These are phyloP conservation scores for Cystobasidium sp. DNA, from an alignment of 1,284 basidiomycete genomes.

Conservation along the genomic window DNA sequence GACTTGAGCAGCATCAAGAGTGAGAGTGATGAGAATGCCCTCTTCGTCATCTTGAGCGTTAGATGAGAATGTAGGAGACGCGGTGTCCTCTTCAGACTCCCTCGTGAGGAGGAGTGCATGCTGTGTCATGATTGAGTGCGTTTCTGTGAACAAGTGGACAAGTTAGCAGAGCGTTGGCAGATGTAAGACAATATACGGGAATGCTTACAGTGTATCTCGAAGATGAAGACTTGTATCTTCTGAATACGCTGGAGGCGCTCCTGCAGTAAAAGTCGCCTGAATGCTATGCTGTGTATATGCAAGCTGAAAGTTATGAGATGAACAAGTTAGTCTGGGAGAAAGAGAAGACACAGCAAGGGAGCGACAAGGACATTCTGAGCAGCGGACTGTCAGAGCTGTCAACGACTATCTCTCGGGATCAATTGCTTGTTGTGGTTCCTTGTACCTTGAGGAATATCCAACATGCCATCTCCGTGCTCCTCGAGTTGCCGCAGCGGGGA, in stretches of 20 bases:
- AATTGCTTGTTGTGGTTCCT: neutral
- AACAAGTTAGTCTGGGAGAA: neutral
- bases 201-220: neutral
- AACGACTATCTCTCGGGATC: neutral
- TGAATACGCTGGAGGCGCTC: too few species aligned
- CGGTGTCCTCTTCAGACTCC: neutral
- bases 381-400: too few species aligned
- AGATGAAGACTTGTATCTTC: too few species aligned
- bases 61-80: neutral
- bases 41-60: neutral
- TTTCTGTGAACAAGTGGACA: too few species aligned
- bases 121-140: conserved; percentile 1
- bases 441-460: neutral
- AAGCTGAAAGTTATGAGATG: neutral
- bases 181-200: neutral
- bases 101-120: conserved; percentile 7
- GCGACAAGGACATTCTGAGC: neutral
- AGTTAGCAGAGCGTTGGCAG: neutral
- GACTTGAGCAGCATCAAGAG: conserved; percentile 29
- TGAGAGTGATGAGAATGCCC: conserved; percentile 22
- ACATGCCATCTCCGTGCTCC: neutral
- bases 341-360: neutral
- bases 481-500: conserved; percentile 6
- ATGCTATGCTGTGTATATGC: conserved; percentile 1
- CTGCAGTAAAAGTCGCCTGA: neutral